phyloP scores from a whole-genome alignment of 805 yeast species.

The Ogataea saltuana region DNA sequence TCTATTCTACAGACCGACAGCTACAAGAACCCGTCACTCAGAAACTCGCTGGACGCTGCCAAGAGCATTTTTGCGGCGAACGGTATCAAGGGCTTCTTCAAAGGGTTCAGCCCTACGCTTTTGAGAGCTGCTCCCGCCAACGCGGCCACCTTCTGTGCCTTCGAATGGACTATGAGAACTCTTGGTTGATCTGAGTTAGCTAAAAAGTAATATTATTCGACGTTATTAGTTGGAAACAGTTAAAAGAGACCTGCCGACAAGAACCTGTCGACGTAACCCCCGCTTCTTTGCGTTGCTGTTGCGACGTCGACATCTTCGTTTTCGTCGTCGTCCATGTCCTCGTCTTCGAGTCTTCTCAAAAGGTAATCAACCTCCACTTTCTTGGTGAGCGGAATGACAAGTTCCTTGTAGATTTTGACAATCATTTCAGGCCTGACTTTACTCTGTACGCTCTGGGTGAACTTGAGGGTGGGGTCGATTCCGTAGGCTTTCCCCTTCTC shows the following conservation, averaged over 20 bases:
- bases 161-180: conserved; percentile 83
- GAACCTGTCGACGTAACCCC: conserved; percentile 27
- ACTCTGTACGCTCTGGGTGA: conserved; percentile 64
- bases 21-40: conserved; percentile 58
- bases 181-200: conserved; percentile 38
- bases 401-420: conserved; percentile 80
- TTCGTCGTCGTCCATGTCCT: conserved; percentile 31
- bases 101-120: conserved; percentile 90
- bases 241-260: conserved; percentile 23
- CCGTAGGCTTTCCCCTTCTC: conserved; percentile 87
- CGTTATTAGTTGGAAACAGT: too few species aligned
- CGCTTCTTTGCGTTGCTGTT: conserved; percentile 19
- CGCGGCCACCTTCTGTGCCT: conserved; percentile 94
- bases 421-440: conserved; percentile 81
- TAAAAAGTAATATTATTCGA: too few species aligned
- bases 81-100: conserved; percentile 79
- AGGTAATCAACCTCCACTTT: conserved; percentile 93
- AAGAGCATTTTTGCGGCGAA: conserved; percentile 51
- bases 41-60: conserved; percentile 59
- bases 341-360: conserved; percentile 74
- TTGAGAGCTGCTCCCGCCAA: conserved; percentile 98
- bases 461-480: conserved; percentile 77
- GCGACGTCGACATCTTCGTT: conserved; percentile 19
- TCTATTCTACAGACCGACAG: conserved; percentile 82
- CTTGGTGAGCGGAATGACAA: conserved; percentile 91